Percentiles rank a stretch among this genome's conserved stretches.
phyloP scores from a whole-genome alignment of 2,329 filamentous ascomycete genomes.

The Paracoccidioides brasiliensis region DNA sequence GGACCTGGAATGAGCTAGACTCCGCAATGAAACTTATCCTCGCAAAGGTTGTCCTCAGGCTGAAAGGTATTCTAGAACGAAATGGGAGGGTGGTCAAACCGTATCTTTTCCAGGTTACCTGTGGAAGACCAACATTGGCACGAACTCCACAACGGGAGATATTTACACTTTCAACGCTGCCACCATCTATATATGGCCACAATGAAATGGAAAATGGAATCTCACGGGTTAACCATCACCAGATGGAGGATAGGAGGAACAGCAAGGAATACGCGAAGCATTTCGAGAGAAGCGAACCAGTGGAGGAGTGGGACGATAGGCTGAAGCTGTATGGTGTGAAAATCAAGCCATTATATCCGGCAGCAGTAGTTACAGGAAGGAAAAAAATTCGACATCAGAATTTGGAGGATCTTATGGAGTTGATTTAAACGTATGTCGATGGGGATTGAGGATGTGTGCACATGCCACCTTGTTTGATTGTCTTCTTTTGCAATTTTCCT shows the following conservation, averaged over 20 bases:
- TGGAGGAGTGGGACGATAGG: constrained; percentile 20
- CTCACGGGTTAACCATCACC: constrained; percentile 16
- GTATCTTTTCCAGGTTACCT: constrained; percentile 27
- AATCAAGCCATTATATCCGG: constrained; percentile 10
- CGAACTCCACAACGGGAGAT: constrained; percentile 16
- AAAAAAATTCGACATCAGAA: background rate
- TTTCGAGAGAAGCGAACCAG: constrained; percentile 16
- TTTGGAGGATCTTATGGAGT: background rate
- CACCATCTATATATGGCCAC: constrained; percentile 23
- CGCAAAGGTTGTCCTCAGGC: constrained; percentile 20
- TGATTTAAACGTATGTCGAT: background rate
- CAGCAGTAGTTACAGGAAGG: background rate
- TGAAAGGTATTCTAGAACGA: constrained; percentile 15
- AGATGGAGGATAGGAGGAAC: constrained; percentile 9
- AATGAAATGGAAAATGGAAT: constrained; percentile 25
- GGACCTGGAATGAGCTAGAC: constrained; percentile 21
- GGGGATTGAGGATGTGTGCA: background rate
- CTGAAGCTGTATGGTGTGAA: constrained; percentile 19
- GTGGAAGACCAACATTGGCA: constrained; percentile 28
- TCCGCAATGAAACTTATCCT: constrained; percentile 10
- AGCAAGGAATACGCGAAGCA: constrained; percentile 8
- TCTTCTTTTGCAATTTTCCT: too few relatives aligned
- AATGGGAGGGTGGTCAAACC: constrained; percentile 18
- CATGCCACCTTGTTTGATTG: too few relatives aligned
- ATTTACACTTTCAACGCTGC: constrained; percentile 24